Conservation (phyloP, 2,329 filamentous ascomycete genomes). For the Paracorniculantispora psalliotae region DNA sequence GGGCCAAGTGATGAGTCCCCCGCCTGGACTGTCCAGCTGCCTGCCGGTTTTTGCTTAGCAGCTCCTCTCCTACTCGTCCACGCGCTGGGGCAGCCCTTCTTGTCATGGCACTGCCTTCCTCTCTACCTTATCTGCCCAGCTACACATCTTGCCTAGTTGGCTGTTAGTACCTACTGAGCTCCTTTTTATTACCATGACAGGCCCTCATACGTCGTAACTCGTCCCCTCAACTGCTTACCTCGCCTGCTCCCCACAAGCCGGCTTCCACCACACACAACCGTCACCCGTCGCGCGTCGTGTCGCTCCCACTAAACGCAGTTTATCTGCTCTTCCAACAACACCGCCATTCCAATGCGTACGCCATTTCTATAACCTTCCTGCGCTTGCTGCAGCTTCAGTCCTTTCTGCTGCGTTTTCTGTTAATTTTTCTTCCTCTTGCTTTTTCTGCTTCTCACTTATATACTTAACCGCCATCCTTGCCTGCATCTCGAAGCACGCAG, state of each 20-base stretch:
- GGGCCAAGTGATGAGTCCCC: too few relatives aligned
- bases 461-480: not conserved
- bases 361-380: not conserved
- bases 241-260: constrained; percentile 1
- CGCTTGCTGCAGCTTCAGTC: not conserved
- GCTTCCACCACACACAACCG: constrained; percentile 5
- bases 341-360: not conserved
- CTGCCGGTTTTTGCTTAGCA: too few relatives aligned
- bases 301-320: not conserved
- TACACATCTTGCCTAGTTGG: too few relatives aligned
- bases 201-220: not conserved
- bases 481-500: not conserved
- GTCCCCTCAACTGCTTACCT: not conserved
- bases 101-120: too few relatives aligned
- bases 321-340: not conserved
- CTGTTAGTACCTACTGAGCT: not conserved
- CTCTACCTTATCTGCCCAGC: too few relatives aligned
- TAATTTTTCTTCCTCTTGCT: not conserved
- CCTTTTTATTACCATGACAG: not conserved
- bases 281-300: not conserved
- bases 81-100: too few relatives aligned
- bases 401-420: not conserved
- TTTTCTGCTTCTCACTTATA: not conserved
- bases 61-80: too few relatives aligned
- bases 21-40: too few relatives aligned